Base-by-base conservation (phyloP, 208 protist genomes). In the Trypanosoma caninum region DNA sequence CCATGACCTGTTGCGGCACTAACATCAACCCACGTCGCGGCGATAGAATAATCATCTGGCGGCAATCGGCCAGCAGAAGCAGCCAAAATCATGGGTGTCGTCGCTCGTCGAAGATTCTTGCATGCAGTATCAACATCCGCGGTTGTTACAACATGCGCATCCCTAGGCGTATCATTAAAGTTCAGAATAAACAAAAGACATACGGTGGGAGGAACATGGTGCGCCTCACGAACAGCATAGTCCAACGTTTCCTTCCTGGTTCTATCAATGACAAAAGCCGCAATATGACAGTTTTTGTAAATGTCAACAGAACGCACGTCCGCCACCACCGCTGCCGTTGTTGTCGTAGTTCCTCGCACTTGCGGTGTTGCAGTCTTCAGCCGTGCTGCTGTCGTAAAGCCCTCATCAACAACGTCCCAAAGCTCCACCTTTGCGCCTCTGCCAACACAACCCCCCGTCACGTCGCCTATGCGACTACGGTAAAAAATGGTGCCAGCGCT, bases 361-460 rank as follows among this genome's bases (percentile, higher is more conserved):
- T 37, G 30, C 25, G 35, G 18, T 25, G n/a, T 0, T 47, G 38
- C 20, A 7, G 1, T 51, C 1, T 23, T 37, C 35, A 20, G 18
- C 9, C n/a, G 18, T 25, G 9, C 48, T 1, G 42, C n/a, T 11
- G 41, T 48, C 27, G 65, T 50, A 13, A 65, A 54, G 20, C 82
- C 65, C 31, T 82, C 74, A 59, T 89, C 87, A 3, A 87, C 77
- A 0, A 90, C 78, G 27, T 94, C 84, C 87, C 84, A 94, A 0
- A 94, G 52, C 38, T 91, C 84, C 30, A 94, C 84, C 57, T 87
- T 88, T 5, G 75, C 82, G 9, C 84, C 81, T 44, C 61, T 60
- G 31, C 72, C 72, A 10, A 71, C 80, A 8, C 82, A 76, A 52
- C 58, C 59, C 23, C 72, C 72, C 5, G 9, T 38, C 9, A 18